phyloP scores from a whole-genome alignment of 2,329 filamentous ascomycete species.

The Rutstroemia sp. region DNA sequence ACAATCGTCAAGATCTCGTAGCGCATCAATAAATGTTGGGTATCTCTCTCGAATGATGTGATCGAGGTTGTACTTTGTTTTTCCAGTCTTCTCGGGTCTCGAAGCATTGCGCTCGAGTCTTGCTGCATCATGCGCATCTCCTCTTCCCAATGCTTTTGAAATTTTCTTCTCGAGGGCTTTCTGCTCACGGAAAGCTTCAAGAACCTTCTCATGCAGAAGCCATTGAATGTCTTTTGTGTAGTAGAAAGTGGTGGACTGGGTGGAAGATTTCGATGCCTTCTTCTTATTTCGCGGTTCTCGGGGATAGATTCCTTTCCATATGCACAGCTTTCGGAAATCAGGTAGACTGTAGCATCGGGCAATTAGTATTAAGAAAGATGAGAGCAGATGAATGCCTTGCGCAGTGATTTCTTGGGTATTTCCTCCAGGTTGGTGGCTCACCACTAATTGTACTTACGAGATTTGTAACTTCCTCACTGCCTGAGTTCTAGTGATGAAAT shows the following conservation, averaged over 20 bases:
- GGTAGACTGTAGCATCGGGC: slow-evolving; percentile 57
- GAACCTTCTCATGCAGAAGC: slow-evolving; percentile 88
- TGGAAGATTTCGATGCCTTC: slow-evolving; percentile 89
- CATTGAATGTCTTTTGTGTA: slow-evolving; percentile 96
- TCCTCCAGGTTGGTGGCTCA: not conserved
- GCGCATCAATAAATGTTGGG: slow-evolving; percentile 88
- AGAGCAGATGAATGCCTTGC: not conserved
- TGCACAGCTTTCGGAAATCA: slow-evolving; percentile 96
- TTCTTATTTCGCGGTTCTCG: slow-evolving; percentile 95
- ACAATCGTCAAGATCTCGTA: slow-evolving; percentile 93
- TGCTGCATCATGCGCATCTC: slow-evolving; percentile 82
- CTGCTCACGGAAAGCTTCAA: slow-evolving; percentile 93
- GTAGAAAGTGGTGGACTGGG: slow-evolving; percentile 85
- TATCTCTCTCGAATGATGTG: slow-evolving; percentile 98
- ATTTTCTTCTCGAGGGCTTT: slow-evolving; percentile 98
- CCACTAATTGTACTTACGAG: slow-evolving; percentile 1
- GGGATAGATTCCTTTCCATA: slow-evolving; percentile 99
- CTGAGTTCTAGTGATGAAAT: slow-evolving; percentile 96
- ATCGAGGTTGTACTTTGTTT: slow-evolving; percentile 83
- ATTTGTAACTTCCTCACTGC: slow-evolving; percentile 97
- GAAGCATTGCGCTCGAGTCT: slow-evolving; percentile 81
- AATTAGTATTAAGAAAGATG: not conserved
- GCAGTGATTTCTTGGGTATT: not conserved
- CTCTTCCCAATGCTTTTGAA: slow-evolving; percentile 79
- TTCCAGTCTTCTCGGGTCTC: slow-evolving; percentile 83